Conservation (phyloP, 306 rosid genomes). For the Vigna hirtella region DNA sequence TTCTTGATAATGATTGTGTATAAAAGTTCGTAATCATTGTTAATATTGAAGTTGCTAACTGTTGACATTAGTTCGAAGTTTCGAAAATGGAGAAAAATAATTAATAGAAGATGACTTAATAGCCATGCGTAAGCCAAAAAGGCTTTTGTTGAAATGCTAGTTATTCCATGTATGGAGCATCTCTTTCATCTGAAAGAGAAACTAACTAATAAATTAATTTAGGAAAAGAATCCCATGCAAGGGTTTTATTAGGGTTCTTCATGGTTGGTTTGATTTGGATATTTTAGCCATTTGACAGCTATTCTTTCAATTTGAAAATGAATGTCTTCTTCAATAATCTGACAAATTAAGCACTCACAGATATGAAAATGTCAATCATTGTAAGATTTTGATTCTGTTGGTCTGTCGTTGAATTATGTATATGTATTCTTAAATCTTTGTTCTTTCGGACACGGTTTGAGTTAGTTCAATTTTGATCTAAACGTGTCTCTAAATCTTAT, state of each 20-base stretch:
- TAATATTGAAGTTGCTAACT: neutral
- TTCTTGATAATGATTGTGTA: constrained; percentile 6
- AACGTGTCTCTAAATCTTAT: too few relatives aligned
- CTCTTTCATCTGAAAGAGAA: neutral
- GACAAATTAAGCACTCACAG: neutral
- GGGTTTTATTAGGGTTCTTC: constrained; percentile 6
- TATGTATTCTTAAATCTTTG: neutral
- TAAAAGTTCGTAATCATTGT: neutral
- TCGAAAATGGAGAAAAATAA: neutral
- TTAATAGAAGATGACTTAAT: neutral
- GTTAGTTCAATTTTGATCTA: too few relatives aligned
- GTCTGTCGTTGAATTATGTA: constrained; percentile 13
- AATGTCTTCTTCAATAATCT: neutral
- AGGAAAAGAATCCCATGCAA: neutral
- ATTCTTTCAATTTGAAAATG: neutral
- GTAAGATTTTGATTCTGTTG: constrained; percentile 1
- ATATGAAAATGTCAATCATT: neutral
- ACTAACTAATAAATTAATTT: neutral
- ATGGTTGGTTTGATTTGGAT: neutral
- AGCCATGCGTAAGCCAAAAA: constrained; percentile 17
- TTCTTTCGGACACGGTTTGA: too few relatives aligned
- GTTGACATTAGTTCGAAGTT: constrained; percentile 28
- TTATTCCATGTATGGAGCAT: neutral
- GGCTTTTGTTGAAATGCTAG: constrained; percentile 1
- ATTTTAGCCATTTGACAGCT: neutral